Percentiles rank a stretch among this genome's conserved stretches.
Conservation (phyloP, 257 asterid genomes). For the Orobanche coerulescens region DNA sequence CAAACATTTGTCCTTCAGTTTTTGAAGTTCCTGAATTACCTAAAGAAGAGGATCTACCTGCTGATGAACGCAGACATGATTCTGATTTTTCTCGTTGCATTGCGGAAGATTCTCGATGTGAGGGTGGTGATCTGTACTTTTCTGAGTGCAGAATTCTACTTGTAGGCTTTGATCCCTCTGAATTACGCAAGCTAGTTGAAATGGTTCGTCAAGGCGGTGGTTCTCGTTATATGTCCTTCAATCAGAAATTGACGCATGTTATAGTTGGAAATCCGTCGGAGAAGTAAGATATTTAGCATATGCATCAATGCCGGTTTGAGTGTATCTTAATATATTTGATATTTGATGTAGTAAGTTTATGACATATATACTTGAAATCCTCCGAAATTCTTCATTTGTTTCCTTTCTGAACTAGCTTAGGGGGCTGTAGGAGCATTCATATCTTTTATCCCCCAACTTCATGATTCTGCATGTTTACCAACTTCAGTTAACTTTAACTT, state of each 20-base stretch:
- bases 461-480: background rate
- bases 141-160: conserved; percentile 82
- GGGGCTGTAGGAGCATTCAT: background rate
- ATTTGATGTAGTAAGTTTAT: conserved; percentile 11
- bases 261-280: conserved; percentile 81
- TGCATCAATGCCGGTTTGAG: conserved; percentile 19
- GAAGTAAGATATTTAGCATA: conserved; percentile 43
- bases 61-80: conserved; percentile 31
- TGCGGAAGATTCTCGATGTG: conserved; percentile 86
- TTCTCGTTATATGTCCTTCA: conserved; percentile 77
- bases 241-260: conserved; percentile 82
- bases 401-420: conserved; percentile 9
- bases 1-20: conserved; percentile 29
- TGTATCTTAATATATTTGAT: conserved; percentile 17
- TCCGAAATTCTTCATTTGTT: background rate
- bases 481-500: background rate
- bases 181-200: conserved; percentile 72
- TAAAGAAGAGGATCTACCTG: conserved; percentile 32
- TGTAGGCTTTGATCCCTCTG: conserved; percentile 78
- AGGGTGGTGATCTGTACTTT: conserved; percentile 73
- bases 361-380: conserved; percentile 5
- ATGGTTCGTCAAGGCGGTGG: conserved; percentile 96
- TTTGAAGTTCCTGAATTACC: conserved; percentile 42
- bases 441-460: background rate
- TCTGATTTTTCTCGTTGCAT: conserved; percentile 36